Evolutionary conservation across 306 rosid genomes (phyloP).

Genomic region (Crotalaria pallida): DNA sequence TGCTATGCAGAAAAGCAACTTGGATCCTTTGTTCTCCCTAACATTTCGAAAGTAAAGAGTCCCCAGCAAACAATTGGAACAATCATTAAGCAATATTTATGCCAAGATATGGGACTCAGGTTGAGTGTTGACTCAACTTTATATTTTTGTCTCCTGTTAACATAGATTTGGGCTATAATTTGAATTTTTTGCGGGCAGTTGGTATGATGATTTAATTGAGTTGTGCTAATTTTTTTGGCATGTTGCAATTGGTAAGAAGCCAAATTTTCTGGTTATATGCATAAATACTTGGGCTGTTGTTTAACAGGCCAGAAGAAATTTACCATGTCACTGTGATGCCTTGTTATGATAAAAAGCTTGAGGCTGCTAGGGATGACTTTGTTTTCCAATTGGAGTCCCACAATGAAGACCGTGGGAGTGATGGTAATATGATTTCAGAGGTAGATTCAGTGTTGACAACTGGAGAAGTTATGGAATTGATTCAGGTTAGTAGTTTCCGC

Average conservation of each 20-base stretch:
- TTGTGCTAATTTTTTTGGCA: background rate
- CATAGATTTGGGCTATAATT: too few relatives aligned
- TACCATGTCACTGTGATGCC: slow-evolving; percentile 98
- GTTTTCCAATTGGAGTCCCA: slow-evolving; percentile 47
- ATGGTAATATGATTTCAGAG: slow-evolving; percentile 45
- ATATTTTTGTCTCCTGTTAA: too few relatives aligned
- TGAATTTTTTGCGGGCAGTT: too few relatives aligned
- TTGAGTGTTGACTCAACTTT: slow-evolving; percentile 24
- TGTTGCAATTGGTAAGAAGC: background rate
- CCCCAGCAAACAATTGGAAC: slow-evolving; percentile 91
- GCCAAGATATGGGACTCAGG: slow-evolving; percentile 74
- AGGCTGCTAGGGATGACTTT: slow-evolving; percentile 92
- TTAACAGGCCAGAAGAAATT: slow-evolving; percentile 71
- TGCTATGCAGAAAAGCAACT: slow-evolving; percentile 98
- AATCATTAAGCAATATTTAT: slow-evolving; percentile 55
- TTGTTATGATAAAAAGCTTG: slow-evolving; percentile 95
- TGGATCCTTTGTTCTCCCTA: slow-evolving; percentile 78
- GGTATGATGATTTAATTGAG: background rate
- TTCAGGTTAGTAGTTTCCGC: slow-evolving; percentile 53
- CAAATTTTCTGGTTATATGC: background rate
- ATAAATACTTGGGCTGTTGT: background rate
- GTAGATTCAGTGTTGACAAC: slow-evolving; percentile 94
- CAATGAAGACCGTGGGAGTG: slow-evolving; percentile 32
- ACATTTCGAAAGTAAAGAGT: slow-evolving; percentile 82
- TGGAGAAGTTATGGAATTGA: slow-evolving; percentile 86